Conservation (phyloP, 75 land plant genomes). For the Cunninghamia lanceolata region DNA sequence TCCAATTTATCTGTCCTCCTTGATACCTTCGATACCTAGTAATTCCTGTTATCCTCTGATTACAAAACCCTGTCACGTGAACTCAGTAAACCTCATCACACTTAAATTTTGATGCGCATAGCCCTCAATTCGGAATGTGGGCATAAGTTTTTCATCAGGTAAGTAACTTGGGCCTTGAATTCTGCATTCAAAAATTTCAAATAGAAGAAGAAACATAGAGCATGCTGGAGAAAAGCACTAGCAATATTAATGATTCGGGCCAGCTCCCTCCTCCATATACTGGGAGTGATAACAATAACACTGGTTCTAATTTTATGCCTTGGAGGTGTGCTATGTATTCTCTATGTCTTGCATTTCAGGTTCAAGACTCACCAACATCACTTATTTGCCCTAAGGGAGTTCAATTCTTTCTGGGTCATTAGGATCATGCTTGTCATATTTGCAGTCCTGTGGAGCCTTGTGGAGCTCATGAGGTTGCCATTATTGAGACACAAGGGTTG, state of each 20-base stretch:
- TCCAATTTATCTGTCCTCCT: background rate
- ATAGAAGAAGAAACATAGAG: background rate
- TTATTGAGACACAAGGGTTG: slow-evolving; percentile 28
- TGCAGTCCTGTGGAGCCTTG: slow-evolving; percentile 16
- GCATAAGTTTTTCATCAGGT: background rate
- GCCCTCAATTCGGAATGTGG: background rate
- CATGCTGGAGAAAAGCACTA: background rate
- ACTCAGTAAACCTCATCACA: background rate
- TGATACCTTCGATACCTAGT: background rate
- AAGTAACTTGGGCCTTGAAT: background rate
- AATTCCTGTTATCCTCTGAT: background rate
- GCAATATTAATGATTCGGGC: slow-evolving; percentile 35
- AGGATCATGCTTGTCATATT: slow-evolving; percentile 36
- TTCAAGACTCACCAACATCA: slow-evolving; percentile 24
- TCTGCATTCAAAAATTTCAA: background rate
- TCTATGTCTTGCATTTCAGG: slow-evolving; percentile 34
- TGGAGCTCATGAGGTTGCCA: slow-evolving; percentile 41
- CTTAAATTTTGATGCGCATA: too few relatives aligned
- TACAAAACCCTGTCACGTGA: background rate
- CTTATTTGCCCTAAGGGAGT: slow-evolving; percentile 6
- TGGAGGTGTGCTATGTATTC: slow-evolving; percentile 27
- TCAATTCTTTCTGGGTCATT: slow-evolving; percentile 56
- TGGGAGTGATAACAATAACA: slow-evolving; percentile 29
- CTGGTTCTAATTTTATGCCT: slow-evolving; percentile 19
- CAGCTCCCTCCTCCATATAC: slow-evolving; percentile 25